Conservation (phyloP, 1,139 yeast genomes). For the Geotrichum klebahnii region DNA sequence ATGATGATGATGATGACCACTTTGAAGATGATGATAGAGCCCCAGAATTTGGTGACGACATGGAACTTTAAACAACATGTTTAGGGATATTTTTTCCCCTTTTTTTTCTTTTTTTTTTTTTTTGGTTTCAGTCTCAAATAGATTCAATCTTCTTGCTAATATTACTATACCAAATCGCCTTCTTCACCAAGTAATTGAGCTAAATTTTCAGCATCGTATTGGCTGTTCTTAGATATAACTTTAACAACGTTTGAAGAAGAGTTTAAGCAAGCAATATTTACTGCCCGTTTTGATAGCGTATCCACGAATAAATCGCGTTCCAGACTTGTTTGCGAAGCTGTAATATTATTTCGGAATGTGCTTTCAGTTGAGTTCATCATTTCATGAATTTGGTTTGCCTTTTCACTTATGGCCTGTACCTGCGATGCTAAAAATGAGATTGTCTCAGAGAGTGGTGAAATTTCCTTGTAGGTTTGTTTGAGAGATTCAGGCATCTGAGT, state of each 20-base stretch:
- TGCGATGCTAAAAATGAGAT: conserved; percentile 11
- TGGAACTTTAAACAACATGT: conserved; percentile 49
- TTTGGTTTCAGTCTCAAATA: neutral
- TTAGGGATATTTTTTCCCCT: neutral
- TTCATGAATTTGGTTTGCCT: conserved; percentile 19
- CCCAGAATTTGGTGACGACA: conserved; percentile 64
- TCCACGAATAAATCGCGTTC: conserved; percentile 27
- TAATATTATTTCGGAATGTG: conserved; percentile 4
- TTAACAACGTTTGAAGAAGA: conserved; percentile 2
- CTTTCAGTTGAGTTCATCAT: neutral
- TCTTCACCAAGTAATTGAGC: neutral
- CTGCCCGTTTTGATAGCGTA: conserved; percentile 24
- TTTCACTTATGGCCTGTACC: conserved; percentile 7
- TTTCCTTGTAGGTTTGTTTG: conserved; percentile 1
- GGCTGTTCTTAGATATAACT: neutral
- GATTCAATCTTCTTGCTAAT: neutral
- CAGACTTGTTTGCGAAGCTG: neutral
- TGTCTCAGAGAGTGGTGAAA: conserved; percentile 11
- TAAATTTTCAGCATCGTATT: neutral
- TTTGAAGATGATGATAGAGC: conserved; percentile 39
- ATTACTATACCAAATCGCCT: neutral
- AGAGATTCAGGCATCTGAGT: conserved; percentile 2
- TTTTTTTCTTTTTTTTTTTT: neutral
- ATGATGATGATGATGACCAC: conserved; percentile 10
- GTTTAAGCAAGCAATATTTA: conserved; percentile 22